Evolutionary conservation across 495 filamentous ascomycete genomes (phyloP).

Genomic region (Aspergillus steynii): DNA sequence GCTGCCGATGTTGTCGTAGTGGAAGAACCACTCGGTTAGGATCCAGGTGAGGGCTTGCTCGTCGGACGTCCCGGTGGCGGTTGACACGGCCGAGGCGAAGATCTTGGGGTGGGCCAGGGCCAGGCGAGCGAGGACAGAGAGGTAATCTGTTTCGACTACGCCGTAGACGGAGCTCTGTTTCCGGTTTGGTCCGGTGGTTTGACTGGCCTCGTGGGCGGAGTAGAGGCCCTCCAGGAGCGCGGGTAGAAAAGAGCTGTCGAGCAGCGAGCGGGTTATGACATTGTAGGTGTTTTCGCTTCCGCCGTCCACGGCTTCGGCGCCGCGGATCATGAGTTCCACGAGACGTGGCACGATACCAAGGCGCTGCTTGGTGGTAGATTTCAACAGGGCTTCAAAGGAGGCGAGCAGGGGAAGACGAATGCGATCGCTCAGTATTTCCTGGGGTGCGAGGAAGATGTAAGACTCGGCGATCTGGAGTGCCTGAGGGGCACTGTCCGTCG

Average conservation of each 20-base stretch:
- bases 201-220: slow-evolving; percentile 67
- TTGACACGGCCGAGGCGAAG: slow-evolving; percentile 57
- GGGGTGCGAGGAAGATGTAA: slow-evolving; percentile 79
- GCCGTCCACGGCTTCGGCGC: slow-evolving; percentile 69
- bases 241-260: slow-evolving; percentile 64
- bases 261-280: slow-evolving; percentile 64
- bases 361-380: slow-evolving; percentile 61
- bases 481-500: slow-evolving; percentile 67
- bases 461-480: slow-evolving; percentile 72
- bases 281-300: slow-evolving; percentile 62
- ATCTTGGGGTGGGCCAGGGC: slow-evolving; percentile 65
- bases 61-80: slow-evolving; percentile 36
- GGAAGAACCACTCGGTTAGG: slow-evolving; percentile 80
- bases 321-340: slow-evolving; percentile 69
- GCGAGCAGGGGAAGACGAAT: slow-evolving; percentile 57
- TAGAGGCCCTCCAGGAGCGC: slow-evolving; percentile 71
- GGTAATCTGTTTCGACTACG: slow-evolving; percentile 77
- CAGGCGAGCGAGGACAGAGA: slow-evolving; percentile 78
- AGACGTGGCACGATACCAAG: slow-evolving; percentile 64
- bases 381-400: slow-evolving; percentile 56
- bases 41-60: slow-evolving; percentile 69
- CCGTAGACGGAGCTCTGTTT: slow-evolving; percentile 62
- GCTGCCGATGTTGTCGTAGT: slow-evolving; percentile 80
- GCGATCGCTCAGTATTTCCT: slow-evolving; percentile 67
- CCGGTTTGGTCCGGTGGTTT: slow-evolving; percentile 74